Evolutionary conservation across 306 rosid species (phyloP), one percentile per base, ranked within the genome.

Genomic region (Cucumis melo): DNA sequence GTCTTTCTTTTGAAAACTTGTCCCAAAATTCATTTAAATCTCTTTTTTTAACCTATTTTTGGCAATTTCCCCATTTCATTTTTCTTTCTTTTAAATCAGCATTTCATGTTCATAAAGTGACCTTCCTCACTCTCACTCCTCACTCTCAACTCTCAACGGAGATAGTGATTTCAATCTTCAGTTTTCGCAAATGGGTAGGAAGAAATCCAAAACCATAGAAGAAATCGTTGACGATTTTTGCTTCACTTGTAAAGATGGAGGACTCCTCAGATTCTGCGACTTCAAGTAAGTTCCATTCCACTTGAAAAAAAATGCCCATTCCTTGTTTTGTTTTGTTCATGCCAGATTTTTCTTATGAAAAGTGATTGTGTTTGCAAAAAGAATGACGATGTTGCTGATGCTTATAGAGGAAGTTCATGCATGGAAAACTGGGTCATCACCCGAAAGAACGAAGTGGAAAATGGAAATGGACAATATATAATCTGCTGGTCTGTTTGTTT

Each of bases 161-260:
- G 29, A 27, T 21, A 36, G 27, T 65, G 72, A 67, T 41, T 42
- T 67, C 55, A 20, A 67, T 29, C 32, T 68, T 13, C 55, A 12
- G 13, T 41, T 6, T 20, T 0, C 17, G 34, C 34, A 46, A 70
- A 70, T 70, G 75, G 57, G 57, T 8, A 70, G 39, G 4, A 68
- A 44, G 46, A 41, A 41, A 8, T 41, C 46, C 75, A 44, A 1
- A 70, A 87, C 8, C 2, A 88, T 83, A 83, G 96, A 87, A 65
- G 87, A 83, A 53, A 46, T 80, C 74, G 84, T 85, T 23, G 96
- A 91, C 64, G 90, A 83, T 62, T 83, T 39, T 63, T 91, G 96
- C 80, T 88, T 87, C 78, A 5, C 0, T 4, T 91, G 96, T 76
- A 91, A 91, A 74, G 96, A 88, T 79, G 96, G 91, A 67, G 93